These are phyloP conservation scores for Pseudogymnoascus sp. DNA, from an alignment of 2,329 filamentous ascomycete genomes.

Conservation along the genomic window DNA sequence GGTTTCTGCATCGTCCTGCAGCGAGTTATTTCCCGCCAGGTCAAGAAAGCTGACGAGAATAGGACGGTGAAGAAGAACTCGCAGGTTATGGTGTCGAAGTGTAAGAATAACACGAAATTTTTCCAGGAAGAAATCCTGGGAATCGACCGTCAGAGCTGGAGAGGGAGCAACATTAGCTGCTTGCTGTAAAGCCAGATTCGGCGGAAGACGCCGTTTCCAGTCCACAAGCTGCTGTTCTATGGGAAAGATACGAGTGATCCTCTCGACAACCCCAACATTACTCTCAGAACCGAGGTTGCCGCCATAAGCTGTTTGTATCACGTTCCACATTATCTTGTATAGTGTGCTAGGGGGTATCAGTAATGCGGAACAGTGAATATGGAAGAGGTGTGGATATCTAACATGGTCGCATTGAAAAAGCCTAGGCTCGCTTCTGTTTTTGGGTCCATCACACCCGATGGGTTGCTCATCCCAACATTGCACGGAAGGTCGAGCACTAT, in stretches of 20 bases:
- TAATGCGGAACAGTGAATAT: background rate
- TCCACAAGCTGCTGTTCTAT: constrained; percentile 31
- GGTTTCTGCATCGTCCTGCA: constrained; percentile 14
- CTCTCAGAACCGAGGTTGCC: constrained; percentile 34
- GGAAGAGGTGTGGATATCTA: constrained; percentile 7
- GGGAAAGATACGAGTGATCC: constrained; percentile 30
- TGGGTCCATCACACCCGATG: constrained; percentile 1
- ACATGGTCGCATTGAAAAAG: constrained; percentile 31
- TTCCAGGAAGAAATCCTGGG: constrained; percentile 12
- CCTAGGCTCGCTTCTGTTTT: constrained; percentile 13
- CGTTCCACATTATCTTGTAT: constrained; percentile 28
- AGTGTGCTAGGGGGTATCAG: constrained; percentile 22
- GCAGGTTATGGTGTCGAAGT: constrained; percentile 34
- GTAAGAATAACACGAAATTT: constrained; percentile 35
- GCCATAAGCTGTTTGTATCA: constrained; percentile 35
- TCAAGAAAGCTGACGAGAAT: constrained; percentile 33
- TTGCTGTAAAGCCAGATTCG: constrained; percentile 21
- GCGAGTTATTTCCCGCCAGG: constrained; percentile 15
- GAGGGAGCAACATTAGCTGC: constrained; percentile 19
- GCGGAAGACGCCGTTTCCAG: constrained; percentile 31
- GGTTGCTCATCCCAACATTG: constrained; percentile 5
- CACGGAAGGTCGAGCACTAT: constrained; percentile 32
- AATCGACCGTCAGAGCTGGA: constrained; percentile 13
- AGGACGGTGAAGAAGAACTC: constrained; percentile 34
- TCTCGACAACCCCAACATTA: constrained; percentile 20